Conservation (phyloP, 441 rosid genomes). For the Raphanus hybrid region DNA sequence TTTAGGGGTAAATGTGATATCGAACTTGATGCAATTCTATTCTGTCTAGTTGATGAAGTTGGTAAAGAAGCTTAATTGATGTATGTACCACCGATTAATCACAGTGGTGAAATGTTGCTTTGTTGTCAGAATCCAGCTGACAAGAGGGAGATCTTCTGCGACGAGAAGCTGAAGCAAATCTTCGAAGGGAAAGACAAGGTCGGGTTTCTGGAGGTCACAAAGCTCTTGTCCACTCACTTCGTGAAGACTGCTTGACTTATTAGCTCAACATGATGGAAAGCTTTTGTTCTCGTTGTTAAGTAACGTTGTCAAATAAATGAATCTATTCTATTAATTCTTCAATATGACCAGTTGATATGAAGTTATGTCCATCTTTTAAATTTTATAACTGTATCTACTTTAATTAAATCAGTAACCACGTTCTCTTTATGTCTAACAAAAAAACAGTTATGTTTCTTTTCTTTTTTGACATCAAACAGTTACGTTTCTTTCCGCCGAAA, state of each 20-base stretch:
- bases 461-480: no score
- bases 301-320: slow-evolving; percentile 22
- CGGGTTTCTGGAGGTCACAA: slow-evolving; percentile 63
- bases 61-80: not conserved
- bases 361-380: no score
- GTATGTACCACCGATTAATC: not conserved
- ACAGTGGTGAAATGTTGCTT: not conserved
- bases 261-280: slow-evolving; percentile 1
- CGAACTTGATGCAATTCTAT: not conserved
- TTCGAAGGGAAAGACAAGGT: slow-evolving; percentile 71
- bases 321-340: no score
- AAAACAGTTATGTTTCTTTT: no score
- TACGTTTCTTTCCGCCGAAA: no score
- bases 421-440: no score
- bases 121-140: slow-evolving; percentile 66
- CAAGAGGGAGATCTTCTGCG: slow-evolving; percentile 71
- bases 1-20: not conserved
- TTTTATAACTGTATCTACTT: no score
- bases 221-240: slow-evolving; percentile 64
- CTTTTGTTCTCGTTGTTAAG: slow-evolving; percentile 3
- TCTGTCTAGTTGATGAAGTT: not conserved
- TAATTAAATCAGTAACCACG: no score
- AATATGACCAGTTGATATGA: no score
- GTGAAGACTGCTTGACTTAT: slow-evolving; percentile 47
- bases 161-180: slow-evolving; percentile 68